Evolutionary conservation across 2,329 filamentous ascomycete species (phyloP).

Genomic region (Xylariaceae sp.): DNA sequence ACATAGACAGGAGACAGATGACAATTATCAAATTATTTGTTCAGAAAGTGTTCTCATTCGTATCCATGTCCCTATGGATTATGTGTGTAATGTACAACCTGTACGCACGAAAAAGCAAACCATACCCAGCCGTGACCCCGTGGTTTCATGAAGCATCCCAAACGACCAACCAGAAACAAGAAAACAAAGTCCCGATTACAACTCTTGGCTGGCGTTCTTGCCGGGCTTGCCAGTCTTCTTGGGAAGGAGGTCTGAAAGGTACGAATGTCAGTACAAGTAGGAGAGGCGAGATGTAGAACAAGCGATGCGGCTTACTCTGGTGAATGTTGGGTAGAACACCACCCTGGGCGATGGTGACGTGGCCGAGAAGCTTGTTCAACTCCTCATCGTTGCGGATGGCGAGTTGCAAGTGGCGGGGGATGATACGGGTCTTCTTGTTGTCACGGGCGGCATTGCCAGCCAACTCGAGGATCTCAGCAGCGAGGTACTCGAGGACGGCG

Average conservation of each 20-base stretch:
- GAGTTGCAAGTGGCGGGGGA: constrained; percentile 96
- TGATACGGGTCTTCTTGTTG: constrained; percentile 99
- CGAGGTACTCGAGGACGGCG: constrained; percentile 96
- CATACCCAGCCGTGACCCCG: constrained; percentile 74
- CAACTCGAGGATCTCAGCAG: constrained; percentile 97
- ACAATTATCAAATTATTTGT: constrained; percentile 26
- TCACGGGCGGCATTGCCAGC: constrained; percentile 98
- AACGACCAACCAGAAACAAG: constrained; percentile 61
- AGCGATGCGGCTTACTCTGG: constrained; percentile 67
- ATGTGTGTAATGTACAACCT: constrained; percentile 65
- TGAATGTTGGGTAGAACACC: constrained; percentile 97
- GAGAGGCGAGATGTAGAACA: constrained; percentile 9
- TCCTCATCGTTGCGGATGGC: constrained; percentile 99
- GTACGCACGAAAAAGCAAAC: constrained; percentile 57
- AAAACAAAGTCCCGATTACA: constrained; percentile 60
- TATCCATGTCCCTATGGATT: constrained; percentile 65
- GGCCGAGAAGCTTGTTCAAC: constrained; percentile 96
- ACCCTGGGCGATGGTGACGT: constrained; percentile 95
- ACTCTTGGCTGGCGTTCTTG: constrained; percentile 90
- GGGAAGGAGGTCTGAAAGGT: constrained; percentile 77
- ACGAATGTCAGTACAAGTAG: constrained; percentile 39
- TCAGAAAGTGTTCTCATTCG: constrained; percentile 56
- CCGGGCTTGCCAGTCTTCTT: constrained; percentile 98
- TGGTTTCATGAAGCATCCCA: constrained; percentile 71
- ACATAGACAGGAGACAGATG: neutral